Percentiles rank a stretch among this genome's conserved stretches.
Evolutionary conservation across 352 stramenopile genomes (phyloP).

Genomic region (Phytopythium mirpurense): DNA sequence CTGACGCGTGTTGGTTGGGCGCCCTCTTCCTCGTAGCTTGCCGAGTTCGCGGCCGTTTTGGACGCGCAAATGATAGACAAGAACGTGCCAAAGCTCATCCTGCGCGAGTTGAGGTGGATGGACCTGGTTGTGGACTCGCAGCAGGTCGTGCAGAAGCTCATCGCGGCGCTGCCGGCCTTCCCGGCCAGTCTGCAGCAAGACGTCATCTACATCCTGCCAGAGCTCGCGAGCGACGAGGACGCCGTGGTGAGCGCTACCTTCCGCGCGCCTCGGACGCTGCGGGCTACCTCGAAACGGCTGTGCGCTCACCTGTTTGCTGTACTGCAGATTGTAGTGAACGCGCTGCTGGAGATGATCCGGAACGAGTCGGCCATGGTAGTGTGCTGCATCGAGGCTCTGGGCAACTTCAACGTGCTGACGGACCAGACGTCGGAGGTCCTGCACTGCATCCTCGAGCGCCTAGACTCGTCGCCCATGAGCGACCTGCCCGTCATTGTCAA

Average conservation of each 20-base stretch:
- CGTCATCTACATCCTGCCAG: slow-evolving; percentile 63
- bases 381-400: slow-evolving; percentile 51
- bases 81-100: slow-evolving; percentile 54
- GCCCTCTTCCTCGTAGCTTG: slow-evolving; percentile 16
- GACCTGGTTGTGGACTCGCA: slow-evolving; percentile 39
- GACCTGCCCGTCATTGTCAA: slow-evolving; percentile 58
- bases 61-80: slow-evolving; percentile 34
- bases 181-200: slow-evolving; percentile 42
- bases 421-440: slow-evolving; percentile 34
- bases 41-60: slow-evolving; percentile 34
- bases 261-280: background rate
- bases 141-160: slow-evolving; percentile 47
- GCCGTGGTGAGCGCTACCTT: slow-evolving; percentile 11
- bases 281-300: too few relatives aligned
- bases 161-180: slow-evolving; percentile 39
- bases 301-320: background rate
- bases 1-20: background rate
- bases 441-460: slow-evolving; percentile 36
- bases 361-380: slow-evolving; percentile 40
- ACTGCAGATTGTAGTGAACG: slow-evolving; percentile 34
- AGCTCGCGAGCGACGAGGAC: slow-evolving; percentile 52
- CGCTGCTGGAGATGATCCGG: slow-evolving; percentile 52
- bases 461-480: slow-evolving; percentile 37
- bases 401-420: slow-evolving; percentile 52
- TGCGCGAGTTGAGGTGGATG: slow-evolving; percentile 62